phyloP scores from a whole-genome alignment of 176 grass and related monocot species.

The Rhynchospora breviuscula region DNA sequence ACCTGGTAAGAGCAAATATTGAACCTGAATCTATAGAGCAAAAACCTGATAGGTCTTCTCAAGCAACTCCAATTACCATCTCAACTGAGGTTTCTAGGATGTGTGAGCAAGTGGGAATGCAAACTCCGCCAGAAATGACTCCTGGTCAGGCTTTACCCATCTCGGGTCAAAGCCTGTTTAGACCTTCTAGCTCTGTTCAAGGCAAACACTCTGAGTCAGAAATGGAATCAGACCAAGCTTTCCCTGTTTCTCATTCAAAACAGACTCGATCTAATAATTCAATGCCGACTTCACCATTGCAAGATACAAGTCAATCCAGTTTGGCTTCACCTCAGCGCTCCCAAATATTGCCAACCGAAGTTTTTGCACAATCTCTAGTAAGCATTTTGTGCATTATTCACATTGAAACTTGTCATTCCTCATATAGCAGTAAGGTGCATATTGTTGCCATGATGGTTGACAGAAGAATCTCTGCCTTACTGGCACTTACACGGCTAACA shows the following conservation, averaged over 20 bases:
- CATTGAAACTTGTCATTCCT: neutral
- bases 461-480: neutral
- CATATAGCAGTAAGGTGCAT: neutral
- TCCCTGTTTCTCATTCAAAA: conserved; percentile 32
- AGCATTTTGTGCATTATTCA: neutral
- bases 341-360: conserved; percentile 2
- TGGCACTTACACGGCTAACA: neutral
- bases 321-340: conserved; percentile 40
- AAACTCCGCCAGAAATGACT: neutral
- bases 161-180: neutral
- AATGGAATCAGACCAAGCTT: conserved; percentile 26
- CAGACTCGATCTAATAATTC: conserved; percentile 28
- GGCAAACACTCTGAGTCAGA: conserved; percentile 29
- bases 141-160: neutral
- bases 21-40: conserved; percentile 3
- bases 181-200: neutral
- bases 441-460: neutral
- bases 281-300: conserved; percentile 20
- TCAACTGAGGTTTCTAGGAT: neutral
- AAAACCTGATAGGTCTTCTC: neutral
- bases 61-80: neutral
- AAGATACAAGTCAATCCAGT: conserved; percentile 41
- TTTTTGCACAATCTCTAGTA: neutral
- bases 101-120: neutral
- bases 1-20: neutral